Conservation (phyloP, 108 stramenopile species). For the Cyclostephanos tholiformis region DNA sequence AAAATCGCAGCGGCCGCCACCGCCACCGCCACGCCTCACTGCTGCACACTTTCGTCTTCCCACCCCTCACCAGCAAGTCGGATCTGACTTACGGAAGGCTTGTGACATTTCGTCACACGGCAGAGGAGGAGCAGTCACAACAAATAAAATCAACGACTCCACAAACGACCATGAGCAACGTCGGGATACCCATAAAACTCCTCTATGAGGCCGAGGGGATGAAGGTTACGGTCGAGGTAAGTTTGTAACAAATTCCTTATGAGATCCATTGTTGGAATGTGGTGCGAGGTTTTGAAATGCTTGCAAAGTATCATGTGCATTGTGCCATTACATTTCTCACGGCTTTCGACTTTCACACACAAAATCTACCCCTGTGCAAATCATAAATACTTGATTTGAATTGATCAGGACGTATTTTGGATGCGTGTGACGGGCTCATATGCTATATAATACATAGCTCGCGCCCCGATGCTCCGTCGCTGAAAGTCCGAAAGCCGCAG, state of each 20-base stretch:
- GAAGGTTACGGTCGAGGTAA: conserved; percentile 95
- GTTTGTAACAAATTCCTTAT: conserved; percentile 1
- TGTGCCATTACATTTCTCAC: conserved; percentile 4
- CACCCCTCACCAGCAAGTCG: too few relatives aligned
- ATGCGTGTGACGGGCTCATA: neutral
- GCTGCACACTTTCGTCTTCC: too few relatives aligned
- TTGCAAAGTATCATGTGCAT: neutral
- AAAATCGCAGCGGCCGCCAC: too few relatives aligned
- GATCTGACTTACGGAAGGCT: neutral
- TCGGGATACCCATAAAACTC: conserved; percentile 95
- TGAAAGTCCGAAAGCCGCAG: neutral
- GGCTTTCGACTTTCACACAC: neutral
- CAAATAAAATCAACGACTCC: neutral
- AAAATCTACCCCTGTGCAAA: conserved; percentile 4
- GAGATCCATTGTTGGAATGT: too few relatives aligned
- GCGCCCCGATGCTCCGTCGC: conserved; percentile 3
- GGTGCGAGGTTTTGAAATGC: neutral
- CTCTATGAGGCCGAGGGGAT: conserved; percentile 96
- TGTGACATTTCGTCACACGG: neutral
- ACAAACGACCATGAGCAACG: conserved; percentile 46
- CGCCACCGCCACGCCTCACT: too few relatives aligned
- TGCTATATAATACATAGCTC: neutral
- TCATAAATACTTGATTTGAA: conserved; percentile 2
- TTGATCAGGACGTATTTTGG: conserved; percentile 4
- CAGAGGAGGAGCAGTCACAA: too few relatives aligned